A percentile compares a stretch with the other conserved stretches of the same genome.
phyloP scores from a whole-genome alignment of 2,329 filamentous ascomycete species.

The Pseudohalonectria lignicola region DNA sequence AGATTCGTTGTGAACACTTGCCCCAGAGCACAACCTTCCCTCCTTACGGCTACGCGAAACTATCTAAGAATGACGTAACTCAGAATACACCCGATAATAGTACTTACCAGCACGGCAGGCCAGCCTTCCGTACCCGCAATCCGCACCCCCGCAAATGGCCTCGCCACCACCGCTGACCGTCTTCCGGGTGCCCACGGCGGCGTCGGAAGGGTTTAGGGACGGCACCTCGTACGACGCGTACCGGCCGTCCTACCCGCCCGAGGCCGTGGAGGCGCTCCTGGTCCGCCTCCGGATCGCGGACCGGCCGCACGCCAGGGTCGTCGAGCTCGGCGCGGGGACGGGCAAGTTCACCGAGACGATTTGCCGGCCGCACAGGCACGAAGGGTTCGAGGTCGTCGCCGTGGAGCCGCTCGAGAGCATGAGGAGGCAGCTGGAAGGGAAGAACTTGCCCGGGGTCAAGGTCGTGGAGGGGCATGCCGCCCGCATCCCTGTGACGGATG shows the following conservation, averaged over 20 bases:
- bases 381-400: conserved; percentile 42
- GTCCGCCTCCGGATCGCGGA: conserved; percentile 38
- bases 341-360: conserved; percentile 29
- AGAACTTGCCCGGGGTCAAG: conserved; percentile 42
- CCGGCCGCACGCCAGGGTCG: conserved; percentile 26
- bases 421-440: conserved; percentile 47
- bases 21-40: no score
- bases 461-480: conserved; percentile 48
- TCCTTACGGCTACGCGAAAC: no score
- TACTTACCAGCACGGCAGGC: no score
- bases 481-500: conserved; percentile 42
- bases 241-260: conserved; percentile 53
- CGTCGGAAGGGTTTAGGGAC: conserved; percentile 51
- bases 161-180: no score
- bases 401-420: conserved; percentile 54
- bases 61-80: no score
- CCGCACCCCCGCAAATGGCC: no score
- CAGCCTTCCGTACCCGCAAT: no score
- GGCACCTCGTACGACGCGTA: conserved; percentile 55
- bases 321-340: conserved; percentile 20
- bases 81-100: no score
- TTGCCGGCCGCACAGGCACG: conserved; percentile 41
- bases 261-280: conserved; percentile 49
- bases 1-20: no score
- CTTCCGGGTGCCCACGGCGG: conserved; percentile 14